Conservation (phyloP, 768 basidiomycete genomes). For the Tremella mesenterica region DNA sequence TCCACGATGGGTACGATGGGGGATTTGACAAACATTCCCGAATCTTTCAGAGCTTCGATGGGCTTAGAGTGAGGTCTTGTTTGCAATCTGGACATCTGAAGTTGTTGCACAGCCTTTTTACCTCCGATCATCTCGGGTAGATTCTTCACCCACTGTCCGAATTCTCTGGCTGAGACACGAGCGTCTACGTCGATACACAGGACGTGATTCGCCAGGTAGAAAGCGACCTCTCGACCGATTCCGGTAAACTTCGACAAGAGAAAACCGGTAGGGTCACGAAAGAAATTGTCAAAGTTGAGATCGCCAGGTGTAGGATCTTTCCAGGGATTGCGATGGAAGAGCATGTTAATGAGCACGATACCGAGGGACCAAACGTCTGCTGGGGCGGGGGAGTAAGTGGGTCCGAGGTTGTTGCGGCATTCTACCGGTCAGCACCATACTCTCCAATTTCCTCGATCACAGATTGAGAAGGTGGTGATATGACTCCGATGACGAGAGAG, state of each 20-base stretch:
- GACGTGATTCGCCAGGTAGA: slow-evolving; percentile 72
- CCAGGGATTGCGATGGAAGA: slow-evolving; percentile 99
- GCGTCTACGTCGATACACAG: slow-evolving; percentile 65
- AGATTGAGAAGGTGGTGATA: too few relatives aligned
- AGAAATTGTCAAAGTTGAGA: slow-evolving; percentile 69
- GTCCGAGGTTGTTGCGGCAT: slow-evolving; percentile 93
- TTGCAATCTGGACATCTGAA: slow-evolving; percentile 25
- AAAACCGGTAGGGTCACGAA: slow-evolving; percentile 68
- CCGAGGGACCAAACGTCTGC: slow-evolving; percentile 99
- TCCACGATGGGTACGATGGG: slow-evolving; percentile 9
- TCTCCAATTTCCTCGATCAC: not conserved
- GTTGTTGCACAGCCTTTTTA: slow-evolving; percentile 29
- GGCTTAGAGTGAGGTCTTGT: too few relatives aligned
- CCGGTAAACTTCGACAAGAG: slow-evolving; percentile 81
- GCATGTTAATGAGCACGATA: slow-evolving; percentile 98
- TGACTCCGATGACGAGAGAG: not conserved
- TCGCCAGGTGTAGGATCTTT: slow-evolving; percentile 78
- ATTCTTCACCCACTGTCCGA: slow-evolving; percentile 75
- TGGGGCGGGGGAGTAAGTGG: slow-evolving; percentile 84
- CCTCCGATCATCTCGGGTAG: slow-evolving; percentile 62
- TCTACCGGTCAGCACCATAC: too few relatives aligned
- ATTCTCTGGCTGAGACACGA: slow-evolving; percentile 69
- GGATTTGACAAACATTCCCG: slow-evolving; percentile 26
- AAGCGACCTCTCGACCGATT: slow-evolving; percentile 59
- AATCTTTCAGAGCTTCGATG: slow-evolving; percentile 1